Evolutionary conservation across 2,329 filamentous ascomycete genomes (phyloP).

Genomic region (Fusarium agapanthi): DNA sequence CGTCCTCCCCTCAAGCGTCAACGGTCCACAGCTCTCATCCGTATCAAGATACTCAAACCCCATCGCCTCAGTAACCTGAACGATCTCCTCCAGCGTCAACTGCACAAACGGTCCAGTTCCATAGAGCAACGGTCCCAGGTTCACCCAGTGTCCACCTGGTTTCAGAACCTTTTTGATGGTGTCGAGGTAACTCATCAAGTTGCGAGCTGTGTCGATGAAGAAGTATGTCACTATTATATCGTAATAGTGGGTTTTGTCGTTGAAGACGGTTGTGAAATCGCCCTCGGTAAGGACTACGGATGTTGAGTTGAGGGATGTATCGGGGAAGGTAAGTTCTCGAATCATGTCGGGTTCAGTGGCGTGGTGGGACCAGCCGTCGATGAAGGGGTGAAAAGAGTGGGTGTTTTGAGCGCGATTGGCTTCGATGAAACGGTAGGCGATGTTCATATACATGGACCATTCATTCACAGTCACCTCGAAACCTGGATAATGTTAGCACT

Average conservation of each 20-base stretch:
- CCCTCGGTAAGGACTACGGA: constrained; percentile 61
- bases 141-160: constrained; percentile 62
- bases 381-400: constrained; percentile 57
- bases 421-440: constrained; percentile 60
- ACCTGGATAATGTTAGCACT: constrained; percentile 35
- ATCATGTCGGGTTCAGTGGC: constrained; percentile 57
- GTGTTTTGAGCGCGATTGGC: constrained; percentile 37
- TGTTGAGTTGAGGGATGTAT: constrained; percentile 46
- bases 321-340: constrained; percentile 57
- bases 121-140: constrained; percentile 65
- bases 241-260: constrained; percentile 44
- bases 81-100: constrained; percentile 62
- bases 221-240: constrained; percentile 65
- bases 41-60: constrained; percentile 62
- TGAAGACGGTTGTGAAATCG: constrained; percentile 60
- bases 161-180: constrained; percentile 59
- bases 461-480: constrained; percentile 65
- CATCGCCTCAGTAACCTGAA: constrained; percentile 56
- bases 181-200: constrained; percentile 63
- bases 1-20: constrained; percentile 52
- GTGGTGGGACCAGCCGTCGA: constrained; percentile 67
- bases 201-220: constrained; percentile 69
- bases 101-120: constrained; percentile 64
- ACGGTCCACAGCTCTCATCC: constrained; percentile 50
- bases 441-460: constrained; percentile 66